These are phyloP conservation scores for Puccinia horiana DNA, from an alignment of 1,284 basidiomycete genomes.

Conservation along the genomic window DNA sequence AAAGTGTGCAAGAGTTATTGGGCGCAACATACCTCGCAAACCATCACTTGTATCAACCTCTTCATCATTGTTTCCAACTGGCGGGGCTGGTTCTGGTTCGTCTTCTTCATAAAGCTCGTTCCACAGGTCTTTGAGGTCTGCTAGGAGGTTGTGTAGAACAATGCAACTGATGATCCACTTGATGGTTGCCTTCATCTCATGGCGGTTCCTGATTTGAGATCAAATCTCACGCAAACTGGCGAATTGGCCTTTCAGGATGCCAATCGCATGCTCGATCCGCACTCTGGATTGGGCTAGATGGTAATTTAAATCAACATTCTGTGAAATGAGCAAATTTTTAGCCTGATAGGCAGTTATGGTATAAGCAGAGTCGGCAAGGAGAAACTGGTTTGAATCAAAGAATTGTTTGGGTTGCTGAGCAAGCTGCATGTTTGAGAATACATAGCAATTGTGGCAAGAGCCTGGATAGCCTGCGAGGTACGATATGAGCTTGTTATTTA, in stretches of 20 bases:
- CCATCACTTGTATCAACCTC: too few relatives aligned
- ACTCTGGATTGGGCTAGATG: slow-evolving; percentile 2
- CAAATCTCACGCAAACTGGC: slow-evolving; percentile 1
- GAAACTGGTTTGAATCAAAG: neutral
- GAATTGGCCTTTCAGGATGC: slow-evolving; percentile 13
- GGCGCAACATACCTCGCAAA: too few relatives aligned
- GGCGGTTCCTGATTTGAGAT: neutral
- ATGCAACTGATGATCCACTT: slow-evolving; percentile 5
- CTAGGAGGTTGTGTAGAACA: too few relatives aligned
- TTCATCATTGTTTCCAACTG: too few relatives aligned
- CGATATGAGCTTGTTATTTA: neutral
- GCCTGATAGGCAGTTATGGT: neutral
- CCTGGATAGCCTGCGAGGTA: neutral
- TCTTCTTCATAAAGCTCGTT: too few relatives aligned
- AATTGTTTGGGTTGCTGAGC: neutral
- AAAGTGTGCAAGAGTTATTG: too few relatives aligned
- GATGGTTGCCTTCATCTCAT: neutral
- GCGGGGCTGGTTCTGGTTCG: too few relatives aligned
- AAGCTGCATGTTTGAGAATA: neutral
- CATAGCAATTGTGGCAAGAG: neutral
- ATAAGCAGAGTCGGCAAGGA: slow-evolving; percentile 14
- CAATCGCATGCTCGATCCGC: slow-evolving; percentile 12
- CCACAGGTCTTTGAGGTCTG: too few relatives aligned
- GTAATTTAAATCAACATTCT: slow-evolving; percentile 13
- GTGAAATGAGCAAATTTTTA: neutral